Evolutionary conservation across 345 rosid genomes (phyloP).

Genomic region (Rhodomyrtus tomentosa): DNA sequence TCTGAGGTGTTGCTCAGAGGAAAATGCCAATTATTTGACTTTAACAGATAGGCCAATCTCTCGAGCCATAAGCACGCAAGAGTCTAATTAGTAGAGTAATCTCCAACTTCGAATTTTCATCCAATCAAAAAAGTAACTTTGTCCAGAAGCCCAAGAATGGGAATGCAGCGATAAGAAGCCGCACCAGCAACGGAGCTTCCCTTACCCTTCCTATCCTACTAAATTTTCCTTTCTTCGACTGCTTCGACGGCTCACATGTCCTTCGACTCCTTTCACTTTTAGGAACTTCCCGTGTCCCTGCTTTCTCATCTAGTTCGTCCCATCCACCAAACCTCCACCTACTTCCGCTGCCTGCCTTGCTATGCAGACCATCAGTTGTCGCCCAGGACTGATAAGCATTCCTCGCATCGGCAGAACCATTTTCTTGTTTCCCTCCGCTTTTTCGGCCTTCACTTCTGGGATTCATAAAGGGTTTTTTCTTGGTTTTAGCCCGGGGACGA

Average conservation of each 20-base stretch:
- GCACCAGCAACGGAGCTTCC: conserved; percentile 50
- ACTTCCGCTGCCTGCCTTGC: background rate
- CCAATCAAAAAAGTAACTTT: conserved; percentile 38
- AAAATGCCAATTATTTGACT: background rate
- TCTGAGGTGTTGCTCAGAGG: background rate
- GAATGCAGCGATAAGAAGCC: conserved; percentile 60
- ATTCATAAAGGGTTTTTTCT: conserved; percentile 28
- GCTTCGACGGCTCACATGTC: conserved; percentile 11
- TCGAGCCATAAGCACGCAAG: background rate
- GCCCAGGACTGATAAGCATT: conserved; percentile 61
- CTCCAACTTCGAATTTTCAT: background rate
- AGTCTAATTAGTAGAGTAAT: background rate
- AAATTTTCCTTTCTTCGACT: conserved; percentile 18
- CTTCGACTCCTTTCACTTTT: background rate
- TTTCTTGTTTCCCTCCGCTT: conserved; percentile 13
- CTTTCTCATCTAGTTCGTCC: conserved; percentile 59
- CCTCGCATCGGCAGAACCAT: conserved; percentile 7
- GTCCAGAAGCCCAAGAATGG: conserved; percentile 76
- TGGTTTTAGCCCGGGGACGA: conserved; percentile 10
- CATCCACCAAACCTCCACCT: conserved; percentile 55
- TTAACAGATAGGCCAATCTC: background rate
- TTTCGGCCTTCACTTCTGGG: conserved; percentile 13
- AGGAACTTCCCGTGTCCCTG: conserved; percentile 3
- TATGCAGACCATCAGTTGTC: conserved; percentile 13
- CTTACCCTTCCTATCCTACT: conserved; percentile 46